Conservation (phyloP, 768 basidiomycete species). For the Pleurotus platypus region DNA sequence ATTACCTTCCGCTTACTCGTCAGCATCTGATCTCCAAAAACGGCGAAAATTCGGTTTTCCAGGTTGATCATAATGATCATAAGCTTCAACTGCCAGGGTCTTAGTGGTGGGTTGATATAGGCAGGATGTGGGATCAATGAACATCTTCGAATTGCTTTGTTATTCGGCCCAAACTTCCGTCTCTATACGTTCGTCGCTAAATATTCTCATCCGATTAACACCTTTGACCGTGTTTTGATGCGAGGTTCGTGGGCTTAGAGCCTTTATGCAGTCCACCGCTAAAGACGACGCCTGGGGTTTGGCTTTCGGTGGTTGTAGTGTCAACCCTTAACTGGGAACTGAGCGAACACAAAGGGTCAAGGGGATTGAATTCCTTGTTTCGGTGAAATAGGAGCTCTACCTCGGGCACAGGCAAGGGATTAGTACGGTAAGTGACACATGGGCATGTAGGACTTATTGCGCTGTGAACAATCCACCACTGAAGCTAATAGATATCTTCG, state of each 20-base stretch:
- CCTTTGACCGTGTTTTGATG: too few species aligned
- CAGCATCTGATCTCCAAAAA: not conserved
- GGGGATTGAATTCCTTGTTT: not conserved
- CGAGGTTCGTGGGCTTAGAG: too few species aligned
- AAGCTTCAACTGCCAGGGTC: too few species aligned
- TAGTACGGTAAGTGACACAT: not conserved
- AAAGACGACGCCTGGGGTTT: too few species aligned
- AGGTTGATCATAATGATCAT: not conserved
- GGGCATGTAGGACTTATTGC: not conserved
- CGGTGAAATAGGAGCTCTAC: not conserved
- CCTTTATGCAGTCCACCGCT: too few species aligned
- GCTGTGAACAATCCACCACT: not conserved
- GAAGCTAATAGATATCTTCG: constrained; percentile 60
- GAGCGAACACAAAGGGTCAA: too few species aligned
- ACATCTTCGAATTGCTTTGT: not conserved
- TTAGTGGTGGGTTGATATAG: too few species aligned
- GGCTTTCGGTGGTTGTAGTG: too few species aligned
- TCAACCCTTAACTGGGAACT: too few species aligned
- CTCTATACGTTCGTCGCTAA: too few species aligned
- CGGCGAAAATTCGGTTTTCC: constrained; percentile 4
- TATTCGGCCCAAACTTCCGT: too few species aligned
- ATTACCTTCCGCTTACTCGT: not conserved
- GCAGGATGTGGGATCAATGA: not conserved
- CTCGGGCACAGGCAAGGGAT: not conserved
- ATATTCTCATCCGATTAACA: too few species aligned